A percentile compares a stretch with the other conserved stretches of the same genome.
These are phyloP conservation scores for Plectosphaerella plurivora DNA, from an alignment of 2,329 filamentous ascomycete genomes.

Conservation along the genomic window DNA sequence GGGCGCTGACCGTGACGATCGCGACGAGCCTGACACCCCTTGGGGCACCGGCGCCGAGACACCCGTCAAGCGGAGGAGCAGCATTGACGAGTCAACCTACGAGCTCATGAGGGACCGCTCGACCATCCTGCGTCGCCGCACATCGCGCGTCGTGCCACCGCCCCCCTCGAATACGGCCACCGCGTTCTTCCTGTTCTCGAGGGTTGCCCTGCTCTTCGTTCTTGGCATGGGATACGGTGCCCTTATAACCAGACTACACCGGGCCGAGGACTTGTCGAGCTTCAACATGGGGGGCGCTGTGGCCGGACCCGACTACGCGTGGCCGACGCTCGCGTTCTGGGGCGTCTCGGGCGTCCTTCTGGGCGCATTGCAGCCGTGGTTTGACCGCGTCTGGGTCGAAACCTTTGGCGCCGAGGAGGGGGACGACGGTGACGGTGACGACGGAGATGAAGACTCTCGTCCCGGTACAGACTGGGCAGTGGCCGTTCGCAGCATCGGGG, in stretches of 20 bases:
- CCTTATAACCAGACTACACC: slow-evolving; percentile 75
- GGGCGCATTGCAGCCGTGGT: slow-evolving; percentile 77
- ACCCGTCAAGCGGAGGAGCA: slow-evolving; percentile 41
- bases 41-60: slow-evolving; percentile 77
- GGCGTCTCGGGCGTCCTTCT: slow-evolving; percentile 72
- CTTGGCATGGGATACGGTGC: slow-evolving; percentile 81
- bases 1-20: slow-evolving; percentile 42
- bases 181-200: slow-evolving; percentile 48
- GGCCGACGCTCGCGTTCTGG: slow-evolving; percentile 76
- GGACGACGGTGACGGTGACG: slow-evolving; percentile 11
- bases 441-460: slow-evolving; percentile 21
- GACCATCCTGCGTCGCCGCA: slow-evolving; percentile 25
- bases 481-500: slow-evolving; percentile 53
- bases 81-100: slow-evolving; percentile 39
- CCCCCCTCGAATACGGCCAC: slow-evolving; percentile 21
- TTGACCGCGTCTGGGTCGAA: slow-evolving; percentile 71
- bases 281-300: slow-evolving; percentile 28
- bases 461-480: slow-evolving; percentile 68
- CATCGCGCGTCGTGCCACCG: slow-evolving; percentile 24
- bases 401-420: slow-evolving; percentile 30
- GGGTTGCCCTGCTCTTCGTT: slow-evolving; percentile 64
- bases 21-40: slow-evolving; percentile 61
- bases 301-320: slow-evolving; percentile 36
- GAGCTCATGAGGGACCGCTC: slow-evolving; percentile 37
- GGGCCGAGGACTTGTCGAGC: slow-evolving; percentile 60